Base-by-base conservation (phyloP, 2,329 filamentous ascomycete species). In the Lasiodiplodia hormozganensis region DNA sequence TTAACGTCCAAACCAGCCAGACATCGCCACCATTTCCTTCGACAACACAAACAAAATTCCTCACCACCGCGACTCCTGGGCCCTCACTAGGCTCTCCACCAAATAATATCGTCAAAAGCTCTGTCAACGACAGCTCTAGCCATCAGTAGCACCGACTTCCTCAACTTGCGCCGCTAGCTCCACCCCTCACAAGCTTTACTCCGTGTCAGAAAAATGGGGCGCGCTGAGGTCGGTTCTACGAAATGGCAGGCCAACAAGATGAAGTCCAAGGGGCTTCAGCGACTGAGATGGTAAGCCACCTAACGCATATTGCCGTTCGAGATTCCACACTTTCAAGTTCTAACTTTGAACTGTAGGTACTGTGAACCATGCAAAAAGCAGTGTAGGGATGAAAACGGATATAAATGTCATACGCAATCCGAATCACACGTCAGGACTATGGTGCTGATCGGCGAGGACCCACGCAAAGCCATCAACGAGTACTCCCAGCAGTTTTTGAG, bases 401-500 rank as follows among this genome's bases (percentile, higher is more conserved):
- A 94, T 82, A 94, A 94, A 80, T 92, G 80, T 40, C 65, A 67
- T 2, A 31, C 31, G 2, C 53, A 58, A 10, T 51, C 89, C 70
- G 93, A 97, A 80, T 89, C 88, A 58, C 95, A 97, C 76, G 92
- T 97, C 51, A 90, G 95, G n/a, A 89, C 94, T 72, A 96, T 98
- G 86, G 85, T 95, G 53, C 80, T 94, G 1, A 91, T 97, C 31
- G 95, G 94, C 76, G 92, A 97, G 77, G 91, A 98, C 76, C 89
- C 94, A 25, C 91, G 91, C 71, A 94, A 93, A 74, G 89, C 87
- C 78, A 95, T 98, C 79, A 88, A 92, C 76, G 87, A 94, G 56
- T 99, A 89, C 83, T 92, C 88, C 79, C 88, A 87, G 70, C 88
- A 97, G 73, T 99, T 99, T 78, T 82, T 91, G 71, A 86, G 87